phyloP scores from a whole-genome alignment of 2,329 filamentous ascomycete species.

The Lachnellula cervina region DNA sequence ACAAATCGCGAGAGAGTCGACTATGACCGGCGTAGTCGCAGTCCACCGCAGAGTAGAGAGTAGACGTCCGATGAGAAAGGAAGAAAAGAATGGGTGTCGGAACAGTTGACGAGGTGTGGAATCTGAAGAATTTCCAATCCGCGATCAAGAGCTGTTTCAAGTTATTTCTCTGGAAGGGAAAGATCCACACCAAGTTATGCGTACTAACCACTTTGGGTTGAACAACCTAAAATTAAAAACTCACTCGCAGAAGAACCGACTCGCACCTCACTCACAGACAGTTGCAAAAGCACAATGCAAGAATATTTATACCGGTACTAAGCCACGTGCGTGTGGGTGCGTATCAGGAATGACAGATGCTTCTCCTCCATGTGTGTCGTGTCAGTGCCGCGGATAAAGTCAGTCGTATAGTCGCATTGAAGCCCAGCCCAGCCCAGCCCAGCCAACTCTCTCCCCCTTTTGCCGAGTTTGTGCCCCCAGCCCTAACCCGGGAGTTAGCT shows the following conservation, averaged over 20 bases:
- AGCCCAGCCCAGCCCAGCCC: too few relatives aligned
- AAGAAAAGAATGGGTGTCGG: neutral
- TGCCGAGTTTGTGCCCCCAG: too few relatives aligned
- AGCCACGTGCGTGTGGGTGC: neutral
- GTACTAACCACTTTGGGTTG: neutral
- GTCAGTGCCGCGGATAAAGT: neutral
- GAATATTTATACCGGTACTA: neutral
- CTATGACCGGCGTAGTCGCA: constrained; percentile 23
- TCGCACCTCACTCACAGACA: too few relatives aligned
- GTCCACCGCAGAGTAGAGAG: neutral
- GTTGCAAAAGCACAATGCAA: neutral
- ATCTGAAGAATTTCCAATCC: neutral
- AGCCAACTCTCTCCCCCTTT: neutral
- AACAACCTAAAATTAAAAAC: too few relatives aligned
- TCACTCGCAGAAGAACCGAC: too few relatives aligned
- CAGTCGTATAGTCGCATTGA: neutral
- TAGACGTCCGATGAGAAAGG: constrained; percentile 1
- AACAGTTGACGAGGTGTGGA: neutral
- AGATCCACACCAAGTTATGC: neutral
- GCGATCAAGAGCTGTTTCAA: neutral
- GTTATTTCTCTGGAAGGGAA: neutral
- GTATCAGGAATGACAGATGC: neutral
- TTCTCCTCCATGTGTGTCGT: neutral
- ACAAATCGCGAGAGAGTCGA: constrained; percentile 7
- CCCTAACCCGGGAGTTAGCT: too few relatives aligned